A percentile compares a stretch with the other conserved stretches of the same genome.
Conservation (phyloP, 345 rosid species). For the Hibiscus syriacus region DNA sequence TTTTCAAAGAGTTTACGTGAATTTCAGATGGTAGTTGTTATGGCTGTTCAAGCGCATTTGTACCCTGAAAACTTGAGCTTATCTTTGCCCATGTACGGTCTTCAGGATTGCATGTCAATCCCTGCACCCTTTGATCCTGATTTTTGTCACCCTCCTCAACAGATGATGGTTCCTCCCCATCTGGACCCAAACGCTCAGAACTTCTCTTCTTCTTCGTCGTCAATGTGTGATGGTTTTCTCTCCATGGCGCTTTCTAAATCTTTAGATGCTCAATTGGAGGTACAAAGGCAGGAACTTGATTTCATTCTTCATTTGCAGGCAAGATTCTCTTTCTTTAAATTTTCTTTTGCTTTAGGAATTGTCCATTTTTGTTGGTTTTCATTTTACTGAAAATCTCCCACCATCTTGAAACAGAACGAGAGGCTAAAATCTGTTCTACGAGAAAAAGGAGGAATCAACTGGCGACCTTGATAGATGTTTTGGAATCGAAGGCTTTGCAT, state of each 20-base stretch:
- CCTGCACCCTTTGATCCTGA: conserved; percentile 12
- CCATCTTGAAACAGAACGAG: conserved; percentile 18
- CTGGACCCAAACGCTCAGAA: not conserved
- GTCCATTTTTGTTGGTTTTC: not conserved
- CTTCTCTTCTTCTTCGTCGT: conserved; percentile 9
- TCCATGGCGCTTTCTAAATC: conserved; percentile 18
- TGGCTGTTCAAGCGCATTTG: conserved; percentile 37
- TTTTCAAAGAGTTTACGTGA: not conserved
- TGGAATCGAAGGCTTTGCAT: conserved; percentile 21
- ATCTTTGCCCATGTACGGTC: conserved; percentile 20
- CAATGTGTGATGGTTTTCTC: conserved; percentile 13
- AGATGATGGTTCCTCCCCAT: conserved; percentile 7
- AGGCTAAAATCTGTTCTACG: conserved; percentile 24
- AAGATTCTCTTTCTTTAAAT: not conserved
- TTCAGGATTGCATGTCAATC: conserved; percentile 26
- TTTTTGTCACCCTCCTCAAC: conserved; percentile 14
- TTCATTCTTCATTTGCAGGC: conserved; percentile 2
- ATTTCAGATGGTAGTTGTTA: not conserved
- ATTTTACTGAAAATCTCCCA: not conserved
- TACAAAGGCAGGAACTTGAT: conserved; percentile 30
- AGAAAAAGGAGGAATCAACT: conserved; percentile 29
- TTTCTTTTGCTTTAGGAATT: not conserved
- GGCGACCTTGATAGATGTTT: conserved; percentile 3
- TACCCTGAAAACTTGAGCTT: conserved; percentile 22
- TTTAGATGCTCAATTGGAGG: conserved; percentile 26